These are phyloP conservation scores for Rhodosporidiobolus odoratus DNA, from an alignment of 768 basidiomycete species.

Conservation along the genomic window DNA sequence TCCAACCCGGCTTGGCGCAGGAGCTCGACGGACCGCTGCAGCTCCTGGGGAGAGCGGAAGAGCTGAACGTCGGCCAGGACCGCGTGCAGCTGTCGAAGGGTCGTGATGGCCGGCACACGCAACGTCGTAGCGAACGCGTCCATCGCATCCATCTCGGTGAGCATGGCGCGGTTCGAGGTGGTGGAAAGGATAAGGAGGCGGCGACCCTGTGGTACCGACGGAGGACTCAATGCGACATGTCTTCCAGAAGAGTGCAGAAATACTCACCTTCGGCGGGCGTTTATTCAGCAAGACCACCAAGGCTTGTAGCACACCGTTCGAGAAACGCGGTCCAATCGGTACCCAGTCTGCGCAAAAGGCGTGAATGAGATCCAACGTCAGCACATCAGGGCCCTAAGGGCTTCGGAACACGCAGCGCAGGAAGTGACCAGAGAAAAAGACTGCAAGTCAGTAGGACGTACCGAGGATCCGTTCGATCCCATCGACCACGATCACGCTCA, in stretches of 20 bases:
- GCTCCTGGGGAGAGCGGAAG: constrained; percentile 59
- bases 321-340: constrained; percentile 92
- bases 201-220: no score
- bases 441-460: constrained; percentile 46
- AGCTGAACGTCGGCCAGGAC: constrained; percentile 75
- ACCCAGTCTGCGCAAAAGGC: constrained; percentile 68
- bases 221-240: no score
- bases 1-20: constrained; percentile 71
- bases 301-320: constrained; percentile 85
- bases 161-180: constrained; percentile 75
- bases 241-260: neutral
- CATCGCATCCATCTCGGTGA: constrained; percentile 80
- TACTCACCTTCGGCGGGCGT: constrained; percentile 78
- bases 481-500: constrained; percentile 93
- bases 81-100: constrained; percentile 63
- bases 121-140: constrained; percentile 85
- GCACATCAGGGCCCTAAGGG: constrained; percentile 5
- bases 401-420: no score
- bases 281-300: constrained; percentile 80
- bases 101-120: constrained; percentile 72
- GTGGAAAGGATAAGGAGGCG: constrained; percentile 88
- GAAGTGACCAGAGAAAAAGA: no score
- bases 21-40: constrained; percentile 58
- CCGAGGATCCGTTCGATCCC: constrained; percentile 88
- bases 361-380: no score